phyloP scores from a whole-genome alignment of 2,329 filamentous ascomycete species.

The Aspergillus sp. region DNA sequence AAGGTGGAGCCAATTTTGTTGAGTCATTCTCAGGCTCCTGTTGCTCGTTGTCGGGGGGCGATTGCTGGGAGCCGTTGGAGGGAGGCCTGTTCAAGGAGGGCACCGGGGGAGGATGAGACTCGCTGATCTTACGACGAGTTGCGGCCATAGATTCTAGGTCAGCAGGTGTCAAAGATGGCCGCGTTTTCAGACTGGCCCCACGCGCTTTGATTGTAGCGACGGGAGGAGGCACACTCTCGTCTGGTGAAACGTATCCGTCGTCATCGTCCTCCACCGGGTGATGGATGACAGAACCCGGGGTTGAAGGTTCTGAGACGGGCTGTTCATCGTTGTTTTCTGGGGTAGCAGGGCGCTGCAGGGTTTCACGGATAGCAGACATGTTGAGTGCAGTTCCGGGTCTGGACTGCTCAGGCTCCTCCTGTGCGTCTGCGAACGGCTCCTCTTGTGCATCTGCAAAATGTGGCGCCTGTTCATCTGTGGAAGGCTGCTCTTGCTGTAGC shows the following conservation, averaged over 20 bases:
- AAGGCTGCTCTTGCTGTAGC: constrained; percentile 21
- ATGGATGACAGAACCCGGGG: constrained; percentile 84
- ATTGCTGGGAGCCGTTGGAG: constrained; percentile 13
- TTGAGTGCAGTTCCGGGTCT: constrained; percentile 9
- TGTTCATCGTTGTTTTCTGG: constrained; percentile 52
- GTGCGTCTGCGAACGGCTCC: too few species aligned
- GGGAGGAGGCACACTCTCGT: constrained; percentile 65
- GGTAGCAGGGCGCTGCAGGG: constrained; percentile 34
- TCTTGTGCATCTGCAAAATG: constrained; percentile 13
- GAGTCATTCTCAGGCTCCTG: constrained; percentile 9
- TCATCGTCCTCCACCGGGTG: constrained; percentile 52
- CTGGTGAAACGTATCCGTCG: constrained; percentile 19
- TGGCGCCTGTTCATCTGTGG: constrained; percentile 21
- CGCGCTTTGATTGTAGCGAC: constrained; percentile 83
- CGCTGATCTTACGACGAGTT: constrained; percentile 74
- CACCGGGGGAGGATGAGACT: constrained; percentile 48
- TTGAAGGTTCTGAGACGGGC: constrained; percentile 53
- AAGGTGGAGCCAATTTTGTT: constrained; percentile 18
- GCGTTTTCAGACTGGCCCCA: constrained; percentile 78
- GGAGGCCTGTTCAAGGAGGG: constrained; percentile 17
- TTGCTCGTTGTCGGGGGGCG: constrained; percentile 7
- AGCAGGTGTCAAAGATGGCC: constrained; percentile 77
- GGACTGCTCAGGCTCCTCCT: too few species aligned
- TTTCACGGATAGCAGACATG: constrained; percentile 29
- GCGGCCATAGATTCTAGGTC: constrained; percentile 81